These are phyloP conservation scores for Diplocarpon mali DNA, from an alignment of 2,329 filamentous ascomycete species.

Conservation along the genomic window DNA sequence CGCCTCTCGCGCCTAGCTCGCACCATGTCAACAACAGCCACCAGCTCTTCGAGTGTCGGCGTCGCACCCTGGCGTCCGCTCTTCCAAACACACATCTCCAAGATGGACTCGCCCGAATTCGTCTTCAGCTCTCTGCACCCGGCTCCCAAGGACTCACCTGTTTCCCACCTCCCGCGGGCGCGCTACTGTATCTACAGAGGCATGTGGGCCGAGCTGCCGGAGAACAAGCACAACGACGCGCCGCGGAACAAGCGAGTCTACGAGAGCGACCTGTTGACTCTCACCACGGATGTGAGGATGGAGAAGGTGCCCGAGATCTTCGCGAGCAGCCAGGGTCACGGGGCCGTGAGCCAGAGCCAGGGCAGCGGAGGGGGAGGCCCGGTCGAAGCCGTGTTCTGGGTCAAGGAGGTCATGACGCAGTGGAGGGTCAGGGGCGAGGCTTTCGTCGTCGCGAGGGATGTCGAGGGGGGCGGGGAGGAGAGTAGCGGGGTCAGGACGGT, in stretches of 20 bases:
- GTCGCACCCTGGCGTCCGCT: slow-evolving; percentile 27
- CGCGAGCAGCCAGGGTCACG: slow-evolving; percentile 35
- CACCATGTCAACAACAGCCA: slow-evolving; percentile 24
- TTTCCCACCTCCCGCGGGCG: slow-evolving; percentile 39
- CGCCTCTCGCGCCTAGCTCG: slow-evolving; percentile 22
- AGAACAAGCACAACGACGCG: slow-evolving; percentile 62
- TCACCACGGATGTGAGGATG: slow-evolving; percentile 87
- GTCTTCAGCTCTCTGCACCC: slow-evolving; percentile 35
- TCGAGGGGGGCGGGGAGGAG: slow-evolving; percentile 39
- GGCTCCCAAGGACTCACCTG: slow-evolving; percentile 28
- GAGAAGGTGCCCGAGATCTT: slow-evolving; percentile 67
- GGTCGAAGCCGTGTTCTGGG: slow-evolving; percentile 82
- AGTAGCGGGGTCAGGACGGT: slow-evolving; percentile 44
- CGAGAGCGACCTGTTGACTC: slow-evolving; percentile 66
- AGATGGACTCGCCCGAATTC: slow-evolving; percentile 31
- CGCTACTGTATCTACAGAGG: slow-evolving; percentile 79
- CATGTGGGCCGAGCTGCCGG: slow-evolving; percentile 65
- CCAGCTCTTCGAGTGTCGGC: slow-evolving; percentile 15
- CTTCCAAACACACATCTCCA: slow-evolving; percentile 27
- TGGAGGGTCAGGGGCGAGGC: slow-evolving; percentile 75
- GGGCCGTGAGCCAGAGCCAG: slow-evolving; percentile 32
- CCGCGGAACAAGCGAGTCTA: slow-evolving; percentile 59
- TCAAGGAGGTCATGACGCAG: slow-evolving; percentile 57
- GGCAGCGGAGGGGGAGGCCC: slow-evolving; percentile 53
- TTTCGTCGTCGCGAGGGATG: slow-evolving; percentile 63